Evolutionary conservation across 352 stramenopile species (phyloP).

Genomic region (Globisporangium mamillatum): DNA sequence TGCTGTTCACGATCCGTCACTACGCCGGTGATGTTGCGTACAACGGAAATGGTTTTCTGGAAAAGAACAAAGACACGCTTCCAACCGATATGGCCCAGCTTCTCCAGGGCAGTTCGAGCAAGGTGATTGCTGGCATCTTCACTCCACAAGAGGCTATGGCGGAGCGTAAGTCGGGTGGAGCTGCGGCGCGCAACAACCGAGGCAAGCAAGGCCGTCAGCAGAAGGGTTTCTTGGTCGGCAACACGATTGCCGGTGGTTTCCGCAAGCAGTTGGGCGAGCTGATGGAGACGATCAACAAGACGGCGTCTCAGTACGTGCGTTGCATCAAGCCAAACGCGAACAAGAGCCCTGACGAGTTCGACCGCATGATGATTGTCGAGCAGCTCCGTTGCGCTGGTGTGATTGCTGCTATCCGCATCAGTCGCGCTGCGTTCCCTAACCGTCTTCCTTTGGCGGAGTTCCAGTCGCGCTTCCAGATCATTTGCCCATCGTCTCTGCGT

Average conservation of each 20-base stretch:
- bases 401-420: conserved; percentile 88
- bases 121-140: conserved; percentile 72
- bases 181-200: conserved; percentile 26
- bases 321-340: conserved; percentile 92
- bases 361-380: conserved; percentile 87
- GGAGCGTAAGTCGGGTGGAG: conserved; percentile 21
- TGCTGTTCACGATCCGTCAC: conserved; percentile 79
- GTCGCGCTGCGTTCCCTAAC: conserved; percentile 86
- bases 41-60: conserved; percentile 66
- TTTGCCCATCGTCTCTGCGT: conserved; percentile 66
- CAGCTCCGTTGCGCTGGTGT: conserved; percentile 88
- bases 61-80: conserved; percentile 88
- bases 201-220: conserved; percentile 61
- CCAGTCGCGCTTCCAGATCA: conserved; percentile 81
- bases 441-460: conserved; percentile 89
- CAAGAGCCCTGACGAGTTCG: conserved; percentile 78
- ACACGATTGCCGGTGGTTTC: conserved; percentile 84
- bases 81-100: conserved; percentile 78
- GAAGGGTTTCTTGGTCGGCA: conserved; percentile 72
- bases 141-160: conserved; percentile 25
- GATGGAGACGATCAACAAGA: conserved; percentile 88
- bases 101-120: conserved; percentile 55
- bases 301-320: conserved; percentile 84
- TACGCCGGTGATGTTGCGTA: conserved; percentile 85
- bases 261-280: conserved; percentile 82